These are phyloP conservation scores for Penicillium digitatum DNA, from an alignment of 2,329 filamentous ascomycete species.

Conservation along the genomic window DNA sequence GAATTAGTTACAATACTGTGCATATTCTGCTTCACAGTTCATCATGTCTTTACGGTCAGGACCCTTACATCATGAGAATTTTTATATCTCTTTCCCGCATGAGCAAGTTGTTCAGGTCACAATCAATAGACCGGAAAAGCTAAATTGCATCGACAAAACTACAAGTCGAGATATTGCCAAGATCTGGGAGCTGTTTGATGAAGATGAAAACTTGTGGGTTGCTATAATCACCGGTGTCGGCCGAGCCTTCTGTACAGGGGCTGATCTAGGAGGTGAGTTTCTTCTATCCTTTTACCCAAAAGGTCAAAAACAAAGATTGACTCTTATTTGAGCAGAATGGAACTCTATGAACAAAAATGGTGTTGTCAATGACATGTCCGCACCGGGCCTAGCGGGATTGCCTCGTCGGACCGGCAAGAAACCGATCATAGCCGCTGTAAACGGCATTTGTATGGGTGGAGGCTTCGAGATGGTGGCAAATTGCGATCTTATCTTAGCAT, in stretches of 20 bases:
- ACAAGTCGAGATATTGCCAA: slow-evolving; percentile 44
- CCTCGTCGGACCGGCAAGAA: slow-evolving; percentile 66
- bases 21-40: slow-evolving; percentile 10
- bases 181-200: slow-evolving; percentile 60
- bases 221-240: slow-evolving; percentile 62
- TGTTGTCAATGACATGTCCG: slow-evolving; percentile 33
- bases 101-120: slow-evolving; percentile 42
- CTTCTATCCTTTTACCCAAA: neutral
- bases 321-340: slow-evolving; percentile 47
- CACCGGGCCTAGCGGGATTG: slow-evolving; percentile 61
- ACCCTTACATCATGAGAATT: slow-evolving; percentile 16
- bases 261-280: slow-evolving; percentile 56
- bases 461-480: slow-evolving; percentile 74
- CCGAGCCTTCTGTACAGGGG: slow-evolving; percentile 64
- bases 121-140: slow-evolving; percentile 39
- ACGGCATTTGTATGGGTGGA: slow-evolving; percentile 70
- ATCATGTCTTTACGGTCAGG: slow-evolving; percentile 27
- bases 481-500: slow-evolving; percentile 60
- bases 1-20: neutral
- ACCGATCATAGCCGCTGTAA: slow-evolving; percentile 71
- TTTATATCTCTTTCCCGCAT: slow-evolving; percentile 39
- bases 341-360: slow-evolving; percentile 42
- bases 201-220: slow-evolving; percentile 57
- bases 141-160: slow-evolving; percentile 43
- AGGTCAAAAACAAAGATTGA: neutral